Base-by-base conservation (phyloP, 805 yeast species). In the Tetrapisispora arboricola region DNA sequence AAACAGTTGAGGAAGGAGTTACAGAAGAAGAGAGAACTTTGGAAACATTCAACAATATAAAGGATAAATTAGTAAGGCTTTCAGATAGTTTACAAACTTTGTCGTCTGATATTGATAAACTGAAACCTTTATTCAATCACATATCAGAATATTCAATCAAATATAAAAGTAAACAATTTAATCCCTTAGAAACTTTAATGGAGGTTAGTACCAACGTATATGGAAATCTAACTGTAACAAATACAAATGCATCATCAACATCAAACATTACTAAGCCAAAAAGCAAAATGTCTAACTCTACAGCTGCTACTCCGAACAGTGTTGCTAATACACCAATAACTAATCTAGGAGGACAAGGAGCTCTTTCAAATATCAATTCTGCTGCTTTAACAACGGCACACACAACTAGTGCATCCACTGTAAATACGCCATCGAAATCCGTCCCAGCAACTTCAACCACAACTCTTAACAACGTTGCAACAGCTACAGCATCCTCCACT, bases 61-160 rank as follows among this genome's bases (percentile, higher is more conserved):
- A 54, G 19, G 39, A 34, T 20, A 49, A 50, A 27, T 36, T 58
- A 24, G 15, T 57, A 10, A 51, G 46, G 27, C 42, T 58, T 29
- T 38, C 49, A 19, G 43, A 42, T 3, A 48, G 46, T 36, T 46
- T 58, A 16, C 61, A 57, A 32, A 32, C 22, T 12, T 34, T 58
- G 15, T 57, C 60, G 11, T 44, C 47, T 16, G 49, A 48, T 24
- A 49, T 55, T 19, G 40, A 41, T 2, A 42, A 45, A 16, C 36
- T 57, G 27, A 50, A 50, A 25, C 59, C 60, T 10, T 38, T 57
- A 29, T 52, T 58, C 25, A 51, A 51, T 6, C 46, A 53, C 4
- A 48, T 57, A 12, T 47, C 54, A 4, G 55, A 57, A 32, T 53
- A 48, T 39, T 39, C 55, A 3, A 46, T 36, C 4, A 41, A 45